Evolutionary conservation across 352 stramenopile species (phyloP), one percentile per base, ranked within the genome.

Genomic region (Globisporangium lucens): DNA sequence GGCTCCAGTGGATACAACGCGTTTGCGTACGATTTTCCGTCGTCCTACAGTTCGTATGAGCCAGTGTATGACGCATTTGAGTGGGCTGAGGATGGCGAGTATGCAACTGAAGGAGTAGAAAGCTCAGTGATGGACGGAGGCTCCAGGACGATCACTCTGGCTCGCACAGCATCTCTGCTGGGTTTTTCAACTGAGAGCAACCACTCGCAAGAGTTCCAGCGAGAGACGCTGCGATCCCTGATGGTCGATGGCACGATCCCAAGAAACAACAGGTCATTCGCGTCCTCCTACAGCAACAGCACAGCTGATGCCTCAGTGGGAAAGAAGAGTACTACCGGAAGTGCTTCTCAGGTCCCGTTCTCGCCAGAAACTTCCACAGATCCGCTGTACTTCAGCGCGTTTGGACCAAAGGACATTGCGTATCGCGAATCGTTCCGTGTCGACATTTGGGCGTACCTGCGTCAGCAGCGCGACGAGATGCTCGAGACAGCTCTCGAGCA

Each of bases 371-470:
- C 68, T n/a, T 61, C 56, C 10, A 52, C 68, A 0, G 82, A 90
- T 63, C 69, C 74, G 3, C 77, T 90, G 22, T 78, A 80, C 57
- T 81, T 90, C 36, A 90, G 82, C 56, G 79, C 75, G 20, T 93
- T 90, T 55, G 82, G 76, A 6, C 78, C 75, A 6, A 63, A 68
- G 35, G 73, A 87, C 56, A 75, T 86, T 10, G 65, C 71, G 3
- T 53, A 74, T 30, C 75, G 73, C 4, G 79, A 89, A 12, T 68
- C 61, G 20, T 91, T 93, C 70, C 76, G 79, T 1, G 68, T 93
- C 29, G 81, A 93, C 35, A 75, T 93, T 43, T 93, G 85, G 85
- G 82, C 78, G 4, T 93, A 90, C 49, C 51, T 89, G 13, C 79
- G 82, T 7, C 81, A 87, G 53, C 85, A 93, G 30, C 75, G 85